These are phyloP conservation scores for Fusarium denticulatum DNA, from an alignment of 2,329 filamentous ascomycete species.

Conservation along the genomic window DNA sequence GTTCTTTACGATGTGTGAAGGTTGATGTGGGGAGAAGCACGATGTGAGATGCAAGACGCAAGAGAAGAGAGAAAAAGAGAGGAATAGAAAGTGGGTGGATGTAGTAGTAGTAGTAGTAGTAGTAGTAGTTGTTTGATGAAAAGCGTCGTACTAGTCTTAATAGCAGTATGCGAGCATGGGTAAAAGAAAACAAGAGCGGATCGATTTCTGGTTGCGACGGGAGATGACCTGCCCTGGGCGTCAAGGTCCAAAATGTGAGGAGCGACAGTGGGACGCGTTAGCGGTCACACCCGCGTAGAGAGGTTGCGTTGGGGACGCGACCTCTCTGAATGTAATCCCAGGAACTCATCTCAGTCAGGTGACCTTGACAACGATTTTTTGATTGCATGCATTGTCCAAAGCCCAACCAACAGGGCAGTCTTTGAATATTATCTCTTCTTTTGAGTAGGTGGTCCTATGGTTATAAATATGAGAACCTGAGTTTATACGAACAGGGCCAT, in stretches of 20 bases:
- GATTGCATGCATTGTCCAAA: not conserved
- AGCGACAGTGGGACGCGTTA: slow-evolving; percentile 42
- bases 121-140: slow-evolving; percentile 20
- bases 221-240: slow-evolving; percentile 32
- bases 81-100: slow-evolving; percentile 15
- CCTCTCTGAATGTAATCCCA: not conserved
- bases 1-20: slow-evolving; percentile 7
- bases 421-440: not conserved
- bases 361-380: not conserved
- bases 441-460: not conserved
- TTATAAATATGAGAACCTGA: not conserved
- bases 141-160: slow-evolving; percentile 19
- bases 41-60: slow-evolving; percentile 11
- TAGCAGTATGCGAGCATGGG: slow-evolving; percentile 14
- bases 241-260: slow-evolving; percentile 27
- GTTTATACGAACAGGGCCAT: not conserved
- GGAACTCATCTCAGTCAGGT: slow-evolving; percentile 11
- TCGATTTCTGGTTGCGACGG: slow-evolving; percentile 39
- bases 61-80: not conserved
- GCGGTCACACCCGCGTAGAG: slow-evolving; percentile 45
- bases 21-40: slow-evolving; percentile 7
- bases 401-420: not conserved
- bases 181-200: slow-evolving; percentile 40
- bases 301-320: slow-evolving; percentile 37
- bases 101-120: not conserved